These are phyloP conservation scores for Magnaporthiopsis rhizophila DNA, from an alignment of 2,329 filamentous ascomycete genomes.

Conservation along the genomic window DNA sequence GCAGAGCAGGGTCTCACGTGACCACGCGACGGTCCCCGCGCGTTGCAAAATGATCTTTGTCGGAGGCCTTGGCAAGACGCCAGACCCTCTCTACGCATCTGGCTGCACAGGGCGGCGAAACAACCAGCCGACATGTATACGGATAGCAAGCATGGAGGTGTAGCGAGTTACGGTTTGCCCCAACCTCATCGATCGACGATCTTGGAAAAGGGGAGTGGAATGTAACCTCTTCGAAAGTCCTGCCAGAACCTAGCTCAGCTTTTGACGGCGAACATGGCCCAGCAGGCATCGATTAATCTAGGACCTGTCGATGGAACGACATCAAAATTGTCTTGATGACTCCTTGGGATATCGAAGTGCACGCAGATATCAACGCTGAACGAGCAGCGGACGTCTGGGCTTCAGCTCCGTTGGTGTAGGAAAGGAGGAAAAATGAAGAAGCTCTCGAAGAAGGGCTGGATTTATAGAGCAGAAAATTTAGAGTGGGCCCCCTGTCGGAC, in stretches of 20 bases:
- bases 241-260: constrained; percentile 59
- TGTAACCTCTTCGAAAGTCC: constrained; percentile 62
- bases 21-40: not conserved
- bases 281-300: constrained; percentile 61
- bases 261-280: constrained; percentile 59
- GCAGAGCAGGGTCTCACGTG: not conserved
- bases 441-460: constrained; percentile 2
- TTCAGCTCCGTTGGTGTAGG: constrained; percentile 64
- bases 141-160: not conserved
- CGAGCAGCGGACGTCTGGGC: constrained; percentile 68
- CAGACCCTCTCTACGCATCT: not conserved
- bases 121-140: not conserved
- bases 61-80: not conserved
- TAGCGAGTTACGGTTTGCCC: constrained; percentile 67
- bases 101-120: not conserved
- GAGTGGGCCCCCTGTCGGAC: not conserved
- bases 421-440: constrained; percentile 19
- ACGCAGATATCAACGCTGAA: constrained; percentile 68
- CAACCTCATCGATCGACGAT: constrained; percentile 84
- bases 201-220: constrained; percentile 85
- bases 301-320: constrained; percentile 96
- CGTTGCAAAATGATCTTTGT: not conserved
- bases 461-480: constrained; percentile 22
- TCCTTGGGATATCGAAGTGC: constrained; percentile 84
- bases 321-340: constrained; percentile 65